Percentiles rank a stretch among this genome's conserved stretches.
Conservation (phyloP, 192 early-diverging fungal species). For the Linnemannia zychae region DNA sequence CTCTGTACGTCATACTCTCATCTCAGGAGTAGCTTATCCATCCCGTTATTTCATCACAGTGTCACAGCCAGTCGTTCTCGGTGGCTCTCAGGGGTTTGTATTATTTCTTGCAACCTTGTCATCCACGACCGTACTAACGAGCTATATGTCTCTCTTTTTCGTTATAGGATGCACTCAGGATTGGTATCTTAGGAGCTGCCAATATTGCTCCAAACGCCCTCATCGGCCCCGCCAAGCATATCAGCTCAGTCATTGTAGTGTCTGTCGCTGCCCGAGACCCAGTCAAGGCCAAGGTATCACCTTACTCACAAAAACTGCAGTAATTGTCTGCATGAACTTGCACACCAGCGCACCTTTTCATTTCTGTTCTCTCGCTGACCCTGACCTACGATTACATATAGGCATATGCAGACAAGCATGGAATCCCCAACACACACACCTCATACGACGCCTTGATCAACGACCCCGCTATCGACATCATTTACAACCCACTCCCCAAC, state of each 20-base stretch:
- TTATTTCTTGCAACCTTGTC: neutral
- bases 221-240: slow-evolving; percentile 54
- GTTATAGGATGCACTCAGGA: slow-evolving; percentile 56
- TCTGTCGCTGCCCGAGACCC: slow-evolving; percentile 67
- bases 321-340: neutral
- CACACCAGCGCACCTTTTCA: no score
- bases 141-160: neutral
- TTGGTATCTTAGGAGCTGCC: slow-evolving; percentile 67
- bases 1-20: neutral
- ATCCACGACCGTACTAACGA: neutral
- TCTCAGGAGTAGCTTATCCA: neutral
- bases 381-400: slow-evolving; percentile 5
- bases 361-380: neutral
- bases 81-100: neutral
- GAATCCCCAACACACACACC: slow-evolving; percentile 60
- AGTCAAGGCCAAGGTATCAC: slow-evolving; percentile 36
- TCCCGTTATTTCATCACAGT: neutral
- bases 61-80: neutral
- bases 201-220: slow-evolving; percentile 61
- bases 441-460: slow-evolving; percentile 64
- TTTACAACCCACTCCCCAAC: slow-evolving; percentile 72
- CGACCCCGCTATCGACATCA: slow-evolving; percentile 62
- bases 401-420: slow-evolving; percentile 58
- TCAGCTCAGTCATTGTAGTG: slow-evolving; percentile 44
- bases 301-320: neutral